Conservation (phyloP, 2,329 filamentous ascomycete genomes). For the Tolypocladium cylindrosporum region DNA sequence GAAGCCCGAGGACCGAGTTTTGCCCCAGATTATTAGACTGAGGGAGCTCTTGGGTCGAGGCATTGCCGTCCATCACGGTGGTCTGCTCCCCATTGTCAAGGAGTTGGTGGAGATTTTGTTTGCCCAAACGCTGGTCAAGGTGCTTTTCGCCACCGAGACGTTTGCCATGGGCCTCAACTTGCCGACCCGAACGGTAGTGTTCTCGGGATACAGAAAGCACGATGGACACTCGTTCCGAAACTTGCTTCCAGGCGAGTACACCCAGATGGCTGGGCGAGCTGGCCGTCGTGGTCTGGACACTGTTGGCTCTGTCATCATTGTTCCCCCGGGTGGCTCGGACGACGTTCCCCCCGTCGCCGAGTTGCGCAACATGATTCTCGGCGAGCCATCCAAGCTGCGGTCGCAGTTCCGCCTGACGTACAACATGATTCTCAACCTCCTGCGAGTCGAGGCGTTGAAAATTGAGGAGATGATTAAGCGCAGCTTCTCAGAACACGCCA, state of each 20-base stretch:
- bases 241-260: conserved; percentile 89
- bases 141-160: conserved; percentile 94
- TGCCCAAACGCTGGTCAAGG: conserved; percentile 88
- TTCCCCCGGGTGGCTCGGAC: conserved; percentile 66
- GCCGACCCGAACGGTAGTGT: conserved; percentile 91
- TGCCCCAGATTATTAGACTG: conserved; percentile 88
- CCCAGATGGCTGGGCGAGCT: conserved; percentile 94
- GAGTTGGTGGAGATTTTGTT: conserved; percentile 96
- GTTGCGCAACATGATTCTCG: conserved; percentile 87
- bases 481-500: conserved; percentile 96
- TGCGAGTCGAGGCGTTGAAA: conserved; percentile 91
- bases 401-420: conserved; percentile 97
- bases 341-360: conserved; percentile 81
- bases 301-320: conserved; percentile 90
- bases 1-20: conserved; percentile 75
- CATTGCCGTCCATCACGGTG: conserved; percentile 93
- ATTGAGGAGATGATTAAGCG: conserved; percentile 99
- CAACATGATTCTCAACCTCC: conserved; percentile 96
- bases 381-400: conserved; percentile 86
- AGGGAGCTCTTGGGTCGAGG: conserved; percentile 78
- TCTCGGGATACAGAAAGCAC: conserved; percentile 93
- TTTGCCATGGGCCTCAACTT: conserved; percentile 98
- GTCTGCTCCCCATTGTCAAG: conserved; percentile 90
- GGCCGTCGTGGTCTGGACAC: conserved; percentile 86
- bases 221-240: conserved; percentile 89